phyloP scores from a whole-genome alignment of 345 rosid genomes.

The Gossypium arboreum region DNA sequence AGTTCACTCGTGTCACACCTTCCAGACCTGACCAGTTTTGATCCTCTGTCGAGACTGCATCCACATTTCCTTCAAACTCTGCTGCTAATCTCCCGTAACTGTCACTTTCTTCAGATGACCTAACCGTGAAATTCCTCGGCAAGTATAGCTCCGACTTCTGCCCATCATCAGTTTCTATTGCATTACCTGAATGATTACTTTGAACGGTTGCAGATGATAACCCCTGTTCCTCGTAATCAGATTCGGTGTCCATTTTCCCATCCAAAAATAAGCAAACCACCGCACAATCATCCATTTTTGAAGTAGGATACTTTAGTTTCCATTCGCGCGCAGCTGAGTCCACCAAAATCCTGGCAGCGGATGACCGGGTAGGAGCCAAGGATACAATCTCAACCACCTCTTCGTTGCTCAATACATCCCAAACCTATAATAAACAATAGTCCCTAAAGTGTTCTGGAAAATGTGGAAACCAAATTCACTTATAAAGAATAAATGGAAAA shows the following conservation, averaged over 20 bases:
- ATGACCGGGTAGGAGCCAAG: slow-evolving; percentile 70
- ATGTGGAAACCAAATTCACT: neutral
- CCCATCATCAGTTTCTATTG: slow-evolving; percentile 69
- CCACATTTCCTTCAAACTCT: slow-evolving; percentile 41
- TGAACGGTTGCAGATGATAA: slow-evolving; percentile 73
- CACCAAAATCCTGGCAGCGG: slow-evolving; percentile 82
- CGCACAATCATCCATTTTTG: slow-evolving; percentile 99
- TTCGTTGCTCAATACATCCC: slow-evolving; percentile 98
- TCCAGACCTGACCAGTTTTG: slow-evolving; percentile 92
- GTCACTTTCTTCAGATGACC: slow-evolving; percentile 63
- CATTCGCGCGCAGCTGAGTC: slow-evolving; percentile 89
- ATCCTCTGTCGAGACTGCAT: slow-evolving; percentile 40
- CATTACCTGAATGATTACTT: slow-evolving; percentile 68
- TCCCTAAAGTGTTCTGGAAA: neutral
- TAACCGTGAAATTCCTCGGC: slow-evolving; percentile 81
- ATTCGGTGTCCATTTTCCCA: slow-evolving; percentile 89
- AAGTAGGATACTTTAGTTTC: slow-evolving; percentile 96
- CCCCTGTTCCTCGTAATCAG: slow-evolving; percentile 75
- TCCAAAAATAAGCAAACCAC: slow-evolving; percentile 94
- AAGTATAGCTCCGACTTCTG: slow-evolving; percentile 79
- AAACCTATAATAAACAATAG: slow-evolving; percentile 50
- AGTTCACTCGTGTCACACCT: slow-evolving; percentile 96
- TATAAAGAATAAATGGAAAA: neutral
- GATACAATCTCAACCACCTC: slow-evolving; percentile 92
- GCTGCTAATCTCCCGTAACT: slow-evolving; percentile 29